phyloP scores from a whole-genome alignment of 2,329 filamentous ascomycete species.

The Xylariaceae sp. region DNA sequence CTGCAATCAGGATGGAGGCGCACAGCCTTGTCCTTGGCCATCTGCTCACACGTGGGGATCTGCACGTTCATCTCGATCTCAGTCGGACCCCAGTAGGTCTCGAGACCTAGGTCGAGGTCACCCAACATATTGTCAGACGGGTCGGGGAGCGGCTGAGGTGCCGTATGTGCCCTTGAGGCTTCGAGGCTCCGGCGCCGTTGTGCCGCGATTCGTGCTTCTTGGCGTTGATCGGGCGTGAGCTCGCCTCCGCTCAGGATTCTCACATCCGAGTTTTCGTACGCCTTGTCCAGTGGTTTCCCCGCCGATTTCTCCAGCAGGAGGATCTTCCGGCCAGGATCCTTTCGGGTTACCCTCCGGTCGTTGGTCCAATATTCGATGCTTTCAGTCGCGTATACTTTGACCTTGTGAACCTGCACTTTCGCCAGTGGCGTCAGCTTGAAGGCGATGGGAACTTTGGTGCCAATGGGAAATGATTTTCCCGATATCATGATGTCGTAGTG shows the following conservation, averaged over 20 bases:
- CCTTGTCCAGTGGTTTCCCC: slow-evolving; percentile 64
- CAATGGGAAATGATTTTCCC: slow-evolving; percentile 87
- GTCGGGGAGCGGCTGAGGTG: slow-evolving; percentile 39
- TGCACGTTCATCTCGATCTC: slow-evolving; percentile 94
- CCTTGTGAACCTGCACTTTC: slow-evolving; percentile 86
- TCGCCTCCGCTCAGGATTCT: slow-evolving; percentile 75
- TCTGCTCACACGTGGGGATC: slow-evolving; percentile 79
- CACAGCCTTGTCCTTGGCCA: slow-evolving; percentile 61
- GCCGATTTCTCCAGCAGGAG: slow-evolving; percentile 82
- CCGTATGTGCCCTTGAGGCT: slow-evolving; percentile 33
- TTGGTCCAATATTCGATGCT: slow-evolving; percentile 86
- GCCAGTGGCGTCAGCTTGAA: slow-evolving; percentile 90
- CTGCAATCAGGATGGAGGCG: slow-evolving; percentile 83
- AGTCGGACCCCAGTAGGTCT: slow-evolving; percentile 74
- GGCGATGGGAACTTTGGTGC: slow-evolving; percentile 80
- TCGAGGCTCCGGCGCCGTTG: slow-evolving; percentile 46
- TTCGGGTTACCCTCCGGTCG: slow-evolving; percentile 75
- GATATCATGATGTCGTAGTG: slow-evolving; percentile 96
- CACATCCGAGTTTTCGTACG: slow-evolving; percentile 69
- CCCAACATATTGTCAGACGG: slow-evolving; percentile 68
- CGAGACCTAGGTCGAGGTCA: slow-evolving; percentile 62
- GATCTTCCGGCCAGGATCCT: slow-evolving; percentile 78
- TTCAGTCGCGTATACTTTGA: slow-evolving; percentile 87
- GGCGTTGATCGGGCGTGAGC: slow-evolving; percentile 44
- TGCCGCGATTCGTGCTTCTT: slow-evolving; percentile 40